Base-by-base conservation (phyloP, 305 asterid species). In the Nicotiana rustica region DNA sequence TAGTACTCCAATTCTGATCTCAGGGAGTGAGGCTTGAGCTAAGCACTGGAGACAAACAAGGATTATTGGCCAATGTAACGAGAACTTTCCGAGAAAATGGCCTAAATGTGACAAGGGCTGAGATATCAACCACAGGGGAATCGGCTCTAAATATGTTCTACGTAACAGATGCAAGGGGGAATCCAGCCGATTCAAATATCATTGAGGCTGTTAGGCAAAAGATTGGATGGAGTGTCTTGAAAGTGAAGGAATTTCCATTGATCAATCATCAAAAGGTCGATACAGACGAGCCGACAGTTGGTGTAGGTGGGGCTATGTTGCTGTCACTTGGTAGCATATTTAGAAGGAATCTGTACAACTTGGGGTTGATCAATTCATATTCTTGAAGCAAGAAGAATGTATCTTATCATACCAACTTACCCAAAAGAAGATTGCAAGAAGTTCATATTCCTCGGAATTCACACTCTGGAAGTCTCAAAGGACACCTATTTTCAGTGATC, bases 1-100 rank as follows among this genome's bases (percentile, higher is more conserved):
- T 25, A 49, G 64, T 44, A 73, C 25, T 49, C 64, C 25, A 49
- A 73, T 25, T 14, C 25, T 49, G 79, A 73, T 73, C 15, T 13
- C 89, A 92, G 98, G 97, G 98, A 60, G 91, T 90, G 73, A 91
- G 93, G 89, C 92, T 93, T 15, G 97, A 96, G 89, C 95, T 96
- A 2, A 87, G 96, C 80, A 82, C 92, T 2, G 75, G 80, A 1
- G 98, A 96, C 66, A 84, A 91, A 83, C 88, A 85, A 70, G 97
- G 98, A 4, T 89, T 96, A 19, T 82, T 96, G 31, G 97, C 99
- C 0, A 93, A 91, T 4, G 99, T 96, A 15, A 96, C 91, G 4
- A 81, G 99, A 86, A 96, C 96, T 69, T 94, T 96, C 88, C 93
- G 99, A 0, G 99, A 96, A 85, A 96, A 92, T 19, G 98, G 96